A percentile compares a stretch with the other conserved stretches of the same genome.
phyloP scores from a whole-genome alignment of 306 rosid species.

The Vicia faba region DNA sequence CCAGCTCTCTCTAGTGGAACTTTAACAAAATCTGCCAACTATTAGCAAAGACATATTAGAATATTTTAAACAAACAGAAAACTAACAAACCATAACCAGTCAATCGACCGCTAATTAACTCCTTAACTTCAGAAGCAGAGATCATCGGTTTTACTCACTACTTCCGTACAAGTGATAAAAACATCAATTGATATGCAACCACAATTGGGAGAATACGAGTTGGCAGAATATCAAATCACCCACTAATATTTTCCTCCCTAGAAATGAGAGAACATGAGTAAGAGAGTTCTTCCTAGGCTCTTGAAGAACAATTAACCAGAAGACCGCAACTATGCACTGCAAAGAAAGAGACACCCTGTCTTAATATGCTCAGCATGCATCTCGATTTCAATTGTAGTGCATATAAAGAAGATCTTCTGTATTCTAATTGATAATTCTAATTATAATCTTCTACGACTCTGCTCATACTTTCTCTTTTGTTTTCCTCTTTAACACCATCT shows the following conservation, averaged over 20 bases:
- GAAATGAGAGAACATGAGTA: background rate
- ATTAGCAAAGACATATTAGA: conserved; percentile 37
- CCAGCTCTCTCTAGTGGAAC: conserved; percentile 91
- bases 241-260: conserved; percentile 1
- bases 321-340: too few relatives aligned
- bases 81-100: conserved; percentile 27
- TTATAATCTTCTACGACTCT: background rate
- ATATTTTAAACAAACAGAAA: conserved; percentile 27
- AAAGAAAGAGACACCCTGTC: too few relatives aligned
- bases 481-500: conserved; percentile 8
- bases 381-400: conserved; percentile 6
- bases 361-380: conserved; percentile 21
- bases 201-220: conserved; percentile 9
- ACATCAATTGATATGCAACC: conserved; percentile 12
- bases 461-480: background rate
- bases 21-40: conserved; percentile 95
- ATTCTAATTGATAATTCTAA: conserved; percentile 9
- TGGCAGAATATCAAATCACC: conserved; percentile 18
- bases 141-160: conserved; percentile 1
- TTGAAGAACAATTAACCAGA: too few relatives aligned
- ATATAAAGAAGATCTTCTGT: conserved; percentile 22
- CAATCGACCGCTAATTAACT: conserved; percentile 17
- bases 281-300: conserved; percentile 9
- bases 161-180: conserved; percentile 8
- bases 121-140: conserved; percentile 19